phyloP scores from a whole-genome alignment of 148 eudicot species.

The Simmondsia chinensis region DNA sequence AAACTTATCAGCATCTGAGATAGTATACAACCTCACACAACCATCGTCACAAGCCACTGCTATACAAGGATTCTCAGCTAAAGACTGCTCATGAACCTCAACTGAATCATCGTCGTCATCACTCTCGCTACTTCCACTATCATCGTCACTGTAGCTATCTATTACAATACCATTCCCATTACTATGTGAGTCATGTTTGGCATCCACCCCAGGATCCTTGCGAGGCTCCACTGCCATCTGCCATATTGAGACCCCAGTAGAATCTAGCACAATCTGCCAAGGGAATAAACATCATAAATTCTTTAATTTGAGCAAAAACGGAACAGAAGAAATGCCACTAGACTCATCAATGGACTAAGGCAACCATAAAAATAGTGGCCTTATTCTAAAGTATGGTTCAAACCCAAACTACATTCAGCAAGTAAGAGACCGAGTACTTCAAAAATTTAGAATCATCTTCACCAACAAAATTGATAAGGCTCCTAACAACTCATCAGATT shows the following conservation, averaged over 20 bases:
- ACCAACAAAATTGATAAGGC: too few species aligned
- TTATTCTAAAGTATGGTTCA: too few species aligned
- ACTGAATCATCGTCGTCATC: constrained; percentile 30
- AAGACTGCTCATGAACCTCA: constrained; percentile 34
- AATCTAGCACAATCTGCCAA: constrained; percentile 63
- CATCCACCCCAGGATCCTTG: background rate
- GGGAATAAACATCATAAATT: background rate
- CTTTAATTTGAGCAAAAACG: background rate
- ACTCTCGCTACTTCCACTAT: constrained; percentile 38
- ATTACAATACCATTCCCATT: constrained; percentile 44
- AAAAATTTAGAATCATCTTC: too few species aligned
- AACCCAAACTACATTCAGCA: too few species aligned
- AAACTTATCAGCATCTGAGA: constrained; percentile 45
- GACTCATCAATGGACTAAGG: background rate
- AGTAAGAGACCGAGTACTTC: too few species aligned
- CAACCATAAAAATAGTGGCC: too few species aligned
- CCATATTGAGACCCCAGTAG: constrained; percentile 79
- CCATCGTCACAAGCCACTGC: constrained; percentile 98
- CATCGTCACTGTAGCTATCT: constrained; percentile 21
- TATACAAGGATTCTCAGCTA: constrained; percentile 19
- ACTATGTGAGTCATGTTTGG: constrained; percentile 9
- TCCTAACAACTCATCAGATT: too few species aligned
- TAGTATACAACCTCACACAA: constrained; percentile 57
- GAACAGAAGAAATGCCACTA: background rate
- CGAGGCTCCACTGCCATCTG: constrained; percentile 69